phyloP scores from a whole-genome alignment of 2,329 filamentous ascomycete genomes.

The Zarea fungicola region DNA sequence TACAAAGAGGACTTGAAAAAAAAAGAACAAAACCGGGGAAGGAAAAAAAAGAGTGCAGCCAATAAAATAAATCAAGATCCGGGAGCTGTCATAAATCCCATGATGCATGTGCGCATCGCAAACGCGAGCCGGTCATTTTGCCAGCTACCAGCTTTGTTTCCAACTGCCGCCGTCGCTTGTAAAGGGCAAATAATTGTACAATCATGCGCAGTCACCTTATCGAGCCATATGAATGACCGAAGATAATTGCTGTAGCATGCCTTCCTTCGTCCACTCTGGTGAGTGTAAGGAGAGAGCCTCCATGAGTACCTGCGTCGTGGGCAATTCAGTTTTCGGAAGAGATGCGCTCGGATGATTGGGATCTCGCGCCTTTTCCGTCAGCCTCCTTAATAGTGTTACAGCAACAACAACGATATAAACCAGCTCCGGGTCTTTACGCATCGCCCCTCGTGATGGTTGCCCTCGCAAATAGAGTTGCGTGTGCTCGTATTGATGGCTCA shows the following conservation, averaged over 20 bases:
- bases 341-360: conserved; percentile 43
- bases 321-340: conserved; percentile 58
- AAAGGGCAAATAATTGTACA: conserved; percentile 11
- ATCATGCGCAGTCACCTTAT: conserved; percentile 67
- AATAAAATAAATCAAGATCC: conserved; percentile 7
- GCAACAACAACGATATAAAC: conserved; percentile 63
- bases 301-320: conserved; percentile 62
- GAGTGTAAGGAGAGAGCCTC: conserved; percentile 61
- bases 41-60: background rate
- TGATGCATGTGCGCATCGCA: conserved; percentile 2
- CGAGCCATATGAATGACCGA: conserved; percentile 44
- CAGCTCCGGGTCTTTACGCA: conserved; percentile 45
- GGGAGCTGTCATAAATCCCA: conserved; percentile 6
- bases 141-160: background rate
- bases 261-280: conserved; percentile 56
- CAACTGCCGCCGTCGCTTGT: background rate
- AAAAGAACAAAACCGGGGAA: conserved; percentile 1
- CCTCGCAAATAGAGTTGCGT: conserved; percentile 31
- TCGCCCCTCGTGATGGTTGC: conserved; percentile 26
- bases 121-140: conserved; percentile 3
- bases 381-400: conserved; percentile 59
- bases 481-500: conserved; percentile 60
- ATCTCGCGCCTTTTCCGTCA: conserved; percentile 63
- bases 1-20: background rate
- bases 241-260: conserved; percentile 63